A percentile compares a stretch with the other conserved stretches of the same genome.
phyloP scores from a whole-genome alignment of 1,284 basidiomycete genomes.

The Ganoderma leucocontextum region DNA sequence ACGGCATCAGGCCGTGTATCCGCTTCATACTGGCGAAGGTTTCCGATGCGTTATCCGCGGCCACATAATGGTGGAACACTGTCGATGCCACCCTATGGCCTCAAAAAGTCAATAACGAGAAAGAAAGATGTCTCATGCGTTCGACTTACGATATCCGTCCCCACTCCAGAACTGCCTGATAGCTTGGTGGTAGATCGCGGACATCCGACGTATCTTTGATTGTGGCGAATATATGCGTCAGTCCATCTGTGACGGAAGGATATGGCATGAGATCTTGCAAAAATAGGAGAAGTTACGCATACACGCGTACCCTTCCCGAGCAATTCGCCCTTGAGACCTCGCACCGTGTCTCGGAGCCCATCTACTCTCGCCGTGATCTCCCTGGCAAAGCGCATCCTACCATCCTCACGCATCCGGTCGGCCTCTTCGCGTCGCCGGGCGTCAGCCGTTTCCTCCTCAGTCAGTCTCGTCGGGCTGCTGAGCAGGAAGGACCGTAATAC shows the following conservation, averaged over 20 bases:
- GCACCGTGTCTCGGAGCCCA: conserved; percentile 85
- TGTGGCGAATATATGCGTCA: conserved; percentile 87
- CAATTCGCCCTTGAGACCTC: conserved; percentile 91
- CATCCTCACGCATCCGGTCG: conserved; percentile 90
- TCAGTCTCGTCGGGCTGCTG: conserved; percentile 78
- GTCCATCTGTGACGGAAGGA: conserved; percentile 71
- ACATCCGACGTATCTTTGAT: conserved; percentile 87
- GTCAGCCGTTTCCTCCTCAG: conserved; percentile 83
- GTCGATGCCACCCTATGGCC: conserved; percentile 85
- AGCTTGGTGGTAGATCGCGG: conserved; percentile 84
- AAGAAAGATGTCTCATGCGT: not conserved
- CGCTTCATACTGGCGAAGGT: conserved; percentile 90
- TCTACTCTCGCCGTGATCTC: conserved; percentile 92
- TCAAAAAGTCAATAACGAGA: conserved; percentile 5
- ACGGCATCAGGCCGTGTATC: conserved; percentile 97
- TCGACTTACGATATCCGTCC: conserved; percentile 87
- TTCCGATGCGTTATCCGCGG: conserved; percentile 92
- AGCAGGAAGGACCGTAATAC: conserved; percentile 90
- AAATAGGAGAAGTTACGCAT: not conserved
- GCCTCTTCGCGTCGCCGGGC: conserved; percentile 85
- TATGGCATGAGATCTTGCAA: not conserved
- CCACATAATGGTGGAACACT: conserved; percentile 94
- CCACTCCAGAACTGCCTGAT: conserved; percentile 94
- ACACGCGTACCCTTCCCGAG: conserved; percentile 72
- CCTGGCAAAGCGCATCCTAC: conserved; percentile 83